These are phyloP conservation scores for Tolypocladium cylindrosporum DNA, from an alignment of 2,329 filamentous ascomycete species.

Conservation along the genomic window DNA sequence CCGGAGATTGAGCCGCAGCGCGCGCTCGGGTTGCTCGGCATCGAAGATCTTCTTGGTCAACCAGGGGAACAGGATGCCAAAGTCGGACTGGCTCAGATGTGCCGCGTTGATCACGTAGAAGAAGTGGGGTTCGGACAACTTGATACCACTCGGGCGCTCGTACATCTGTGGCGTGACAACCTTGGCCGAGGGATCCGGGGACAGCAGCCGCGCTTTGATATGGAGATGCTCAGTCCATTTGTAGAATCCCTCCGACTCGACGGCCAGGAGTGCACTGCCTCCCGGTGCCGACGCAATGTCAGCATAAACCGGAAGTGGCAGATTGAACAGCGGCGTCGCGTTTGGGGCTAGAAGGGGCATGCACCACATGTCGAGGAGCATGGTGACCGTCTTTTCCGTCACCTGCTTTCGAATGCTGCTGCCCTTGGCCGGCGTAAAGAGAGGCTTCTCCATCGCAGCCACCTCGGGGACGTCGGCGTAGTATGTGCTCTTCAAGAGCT, in stretches of 20 bases:
- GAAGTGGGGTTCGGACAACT: conserved; percentile 48
- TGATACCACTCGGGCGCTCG: conserved; percentile 30
- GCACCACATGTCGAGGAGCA: conserved; percentile 75
- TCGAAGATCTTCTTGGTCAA: conserved; percentile 48
- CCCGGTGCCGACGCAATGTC: conserved; percentile 37
- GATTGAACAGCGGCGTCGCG: conserved; percentile 55
- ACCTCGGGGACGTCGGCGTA: conserved; percentile 45
- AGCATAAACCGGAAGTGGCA: conserved; percentile 63
- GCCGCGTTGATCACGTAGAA: conserved; percentile 68
- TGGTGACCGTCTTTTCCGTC: conserved; percentile 52
- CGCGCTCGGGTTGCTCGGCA: conserved; percentile 46
- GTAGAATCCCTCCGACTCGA: conserved; percentile 69
- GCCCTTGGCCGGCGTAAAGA: conserved; percentile 48
- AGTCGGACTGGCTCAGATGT: conserved; percentile 76
- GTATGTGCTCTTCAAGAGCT: conserved; percentile 71
- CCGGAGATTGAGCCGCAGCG: conserved; percentile 48
- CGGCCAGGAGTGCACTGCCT: conserved; percentile 52
- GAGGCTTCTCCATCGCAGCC: conserved; percentile 37
- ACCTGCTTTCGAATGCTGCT: conserved; percentile 55
- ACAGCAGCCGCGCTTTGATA: conserved; percentile 56
- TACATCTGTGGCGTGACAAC: conserved; percentile 30
- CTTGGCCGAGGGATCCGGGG: conserved; percentile 38
- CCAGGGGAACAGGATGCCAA: conserved; percentile 73
- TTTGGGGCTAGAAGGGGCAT: conserved; percentile 57
- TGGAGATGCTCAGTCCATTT: conserved; percentile 68